Conservation (phyloP, 306 rosid genomes). For the Rubus idaeus region DNA sequence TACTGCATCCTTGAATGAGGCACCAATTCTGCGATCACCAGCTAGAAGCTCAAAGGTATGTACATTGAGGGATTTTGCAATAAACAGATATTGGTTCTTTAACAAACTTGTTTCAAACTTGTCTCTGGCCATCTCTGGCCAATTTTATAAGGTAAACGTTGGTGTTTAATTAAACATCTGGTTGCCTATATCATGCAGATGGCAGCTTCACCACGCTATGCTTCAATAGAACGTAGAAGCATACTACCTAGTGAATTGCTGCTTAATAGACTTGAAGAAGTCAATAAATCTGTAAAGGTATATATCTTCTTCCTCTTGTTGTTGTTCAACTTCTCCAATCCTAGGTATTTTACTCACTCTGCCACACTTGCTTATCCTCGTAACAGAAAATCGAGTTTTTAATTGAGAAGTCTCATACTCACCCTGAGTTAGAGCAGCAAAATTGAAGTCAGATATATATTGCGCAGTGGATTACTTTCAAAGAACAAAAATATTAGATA, state of each 20-base stretch:
- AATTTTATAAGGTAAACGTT: slow-evolving; percentile 1
- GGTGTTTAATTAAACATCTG: slow-evolving; percentile 7
- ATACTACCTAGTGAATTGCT: slow-evolving; percentile 50
- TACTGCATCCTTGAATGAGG: slow-evolving; percentile 43
- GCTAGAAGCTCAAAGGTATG: slow-evolving; percentile 71
- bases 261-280: slow-evolving; percentile 78
- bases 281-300: slow-evolving; percentile 83
- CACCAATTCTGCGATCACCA: slow-evolving; percentile 65
- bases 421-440: slow-evolving; percentile 29
- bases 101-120: neutral
- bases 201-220: slow-evolving; percentile 47
- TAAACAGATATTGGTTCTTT: neutral
- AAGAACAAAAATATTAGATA: neutral
- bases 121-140: neutral
- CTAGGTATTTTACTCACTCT: neutral
- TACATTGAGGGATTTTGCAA: neutral
- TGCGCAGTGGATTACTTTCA: neutral
- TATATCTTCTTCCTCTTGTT: slow-evolving; percentile 1
- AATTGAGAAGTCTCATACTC: slow-evolving; percentile 50
- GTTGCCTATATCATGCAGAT: slow-evolving; percentile 42
- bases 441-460: slow-evolving; percentile 15
- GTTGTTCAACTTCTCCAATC: neutral
- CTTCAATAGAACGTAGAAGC: slow-evolving; percentile 50
- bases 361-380: slow-evolving; percentile 7
- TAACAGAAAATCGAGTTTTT: slow-evolving; percentile 70